Percentiles rank a stretch among this genome's conserved stretches.
Conservation (phyloP, 2,329 filamentous ascomycete genomes). For the Stachybotrys echinatus region DNA sequence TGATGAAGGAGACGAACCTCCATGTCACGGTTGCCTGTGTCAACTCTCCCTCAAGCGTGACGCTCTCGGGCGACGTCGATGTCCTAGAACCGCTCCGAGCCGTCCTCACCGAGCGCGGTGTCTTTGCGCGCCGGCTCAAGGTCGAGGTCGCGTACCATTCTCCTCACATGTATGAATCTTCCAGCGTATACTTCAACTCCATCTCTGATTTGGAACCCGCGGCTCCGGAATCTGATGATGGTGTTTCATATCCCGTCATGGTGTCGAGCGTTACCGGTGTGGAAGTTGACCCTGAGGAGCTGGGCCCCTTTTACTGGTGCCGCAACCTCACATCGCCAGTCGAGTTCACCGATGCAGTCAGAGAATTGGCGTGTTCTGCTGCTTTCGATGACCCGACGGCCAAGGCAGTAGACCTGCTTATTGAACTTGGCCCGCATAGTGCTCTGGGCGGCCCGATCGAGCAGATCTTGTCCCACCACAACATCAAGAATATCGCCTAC, state of each 20-base stretch:
- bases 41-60: slow-evolving; percentile 43
- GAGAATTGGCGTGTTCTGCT: slow-evolving; percentile 1
- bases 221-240: not conserved
- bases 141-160: slow-evolving; percentile 47
- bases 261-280: slow-evolving; percentile 36
- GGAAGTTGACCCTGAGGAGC: slow-evolving; percentile 24
- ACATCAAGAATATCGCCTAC: slow-evolving; percentile 10
- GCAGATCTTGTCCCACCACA: slow-evolving; percentile 7
- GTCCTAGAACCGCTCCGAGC: slow-evolving; percentile 31
- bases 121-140: slow-evolving; percentile 38
- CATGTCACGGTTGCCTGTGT: slow-evolving; percentile 29
- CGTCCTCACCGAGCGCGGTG: slow-evolving; percentile 27
- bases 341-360: slow-evolving; percentile 26
- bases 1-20: not conserved
- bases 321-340: slow-evolving; percentile 29
- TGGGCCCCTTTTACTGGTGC: slow-evolving; percentile 33
- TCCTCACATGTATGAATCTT: slow-evolving; percentile 39
- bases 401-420: slow-evolving; percentile 2
- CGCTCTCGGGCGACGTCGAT: slow-evolving; percentile 38
- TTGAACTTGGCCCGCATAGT: slow-evolving; percentile 18
- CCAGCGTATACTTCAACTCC: slow-evolving; percentile 33
- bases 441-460: slow-evolving; percentile 11
- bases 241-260: not conserved
- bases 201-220: slow-evolving; percentile 4
- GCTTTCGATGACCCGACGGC: not conserved